A percentile compares a stretch with the other conserved stretches of the same genome.
phyloP scores from a whole-genome alignment of 2,329 filamentous ascomycete species.

The Stachybotrys elegans region DNA sequence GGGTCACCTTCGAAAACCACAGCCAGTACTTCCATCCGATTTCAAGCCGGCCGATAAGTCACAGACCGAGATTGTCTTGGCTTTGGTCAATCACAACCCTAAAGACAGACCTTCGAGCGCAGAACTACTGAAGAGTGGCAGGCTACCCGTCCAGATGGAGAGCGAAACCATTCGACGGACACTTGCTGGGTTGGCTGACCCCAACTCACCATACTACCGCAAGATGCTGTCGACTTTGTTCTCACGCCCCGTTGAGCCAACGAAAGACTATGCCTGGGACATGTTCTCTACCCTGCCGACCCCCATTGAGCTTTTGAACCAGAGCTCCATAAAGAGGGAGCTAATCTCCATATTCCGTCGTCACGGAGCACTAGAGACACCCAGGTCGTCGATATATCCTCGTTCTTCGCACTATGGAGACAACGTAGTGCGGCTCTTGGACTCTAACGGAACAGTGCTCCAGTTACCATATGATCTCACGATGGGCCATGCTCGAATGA shows the following conservation, averaged over 20 bases:
- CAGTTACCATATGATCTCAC: constrained; percentile 95
- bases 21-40: constrained; percentile 64
- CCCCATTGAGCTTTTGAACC: constrained; percentile 61
- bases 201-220: constrained; percentile 80
- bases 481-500: constrained; percentile 76
- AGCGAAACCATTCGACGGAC: constrained; percentile 85
- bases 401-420: constrained; percentile 70
- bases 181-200: constrained; percentile 74
- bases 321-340: constrained; percentile 67
- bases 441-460: constrained; percentile 78
- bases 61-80: constrained; percentile 73
- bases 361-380: constrained; percentile 81
- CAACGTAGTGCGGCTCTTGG: constrained; percentile 74
- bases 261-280: constrained; percentile 78
- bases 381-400: constrained; percentile 73
- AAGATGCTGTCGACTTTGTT: constrained; percentile 88
- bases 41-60: constrained; percentile 67
- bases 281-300: constrained; percentile 53
- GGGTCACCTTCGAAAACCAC: constrained; percentile 60
- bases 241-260: constrained; percentile 66
- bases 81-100: constrained; percentile 76
- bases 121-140: constrained; percentile 79
- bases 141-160: constrained; percentile 86
- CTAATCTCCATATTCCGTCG: constrained; percentile 75
- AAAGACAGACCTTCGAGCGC: constrained; percentile 75